These are phyloP conservation scores for Paracoccidioides lutzii DNA, from an alignment of 2,329 filamentous ascomycete genomes.

Conservation along the genomic window DNA sequence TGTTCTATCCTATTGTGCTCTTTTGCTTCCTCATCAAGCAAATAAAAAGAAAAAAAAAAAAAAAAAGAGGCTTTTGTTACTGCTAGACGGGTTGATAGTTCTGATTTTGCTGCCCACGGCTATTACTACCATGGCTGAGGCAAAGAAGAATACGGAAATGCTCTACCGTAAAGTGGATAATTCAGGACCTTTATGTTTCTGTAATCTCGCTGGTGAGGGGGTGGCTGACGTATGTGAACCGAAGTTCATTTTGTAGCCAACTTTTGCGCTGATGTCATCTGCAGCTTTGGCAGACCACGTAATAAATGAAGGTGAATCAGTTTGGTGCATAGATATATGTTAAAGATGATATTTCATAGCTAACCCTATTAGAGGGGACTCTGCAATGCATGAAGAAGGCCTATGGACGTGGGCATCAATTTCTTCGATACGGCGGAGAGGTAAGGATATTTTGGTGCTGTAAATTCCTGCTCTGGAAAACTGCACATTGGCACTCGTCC, in stretches of 20 bases:
- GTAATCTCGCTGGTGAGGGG: slow-evolving; percentile 49
- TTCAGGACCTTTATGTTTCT: slow-evolving; percentile 59
- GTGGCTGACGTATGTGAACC: slow-evolving; percentile 21
- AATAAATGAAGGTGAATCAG: too few relatives aligned
- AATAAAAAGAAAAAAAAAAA: too few relatives aligned
- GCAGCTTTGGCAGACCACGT: too few relatives aligned
- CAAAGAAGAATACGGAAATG: slow-evolving; percentile 38
- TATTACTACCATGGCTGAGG: slow-evolving; percentile 11
- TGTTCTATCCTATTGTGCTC: too few relatives aligned
- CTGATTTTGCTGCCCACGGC: too few relatives aligned
- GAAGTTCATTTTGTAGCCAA: not conserved
- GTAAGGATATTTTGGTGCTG: slow-evolving; percentile 6
- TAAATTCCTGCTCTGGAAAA: slow-evolving; percentile 1
- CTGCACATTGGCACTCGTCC: not conserved
- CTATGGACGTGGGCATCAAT: slow-evolving; percentile 44
- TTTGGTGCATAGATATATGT: too few relatives aligned
- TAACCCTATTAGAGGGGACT: slow-evolving; percentile 11
- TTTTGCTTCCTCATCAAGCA: too few relatives aligned
- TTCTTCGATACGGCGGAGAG: slow-evolving; percentile 46
- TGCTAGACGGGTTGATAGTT: too few relatives aligned
- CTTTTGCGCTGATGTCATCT: too few relatives aligned
- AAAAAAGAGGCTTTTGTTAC: too few relatives aligned
- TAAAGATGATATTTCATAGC: not conserved
- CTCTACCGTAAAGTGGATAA: slow-evolving; percentile 58
- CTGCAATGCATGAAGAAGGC: slow-evolving; percentile 37